Evolutionary conservation across 2,329 filamentous ascomycete species (phyloP).

Genomic region (Tetracladium maxilliforme): DNA sequence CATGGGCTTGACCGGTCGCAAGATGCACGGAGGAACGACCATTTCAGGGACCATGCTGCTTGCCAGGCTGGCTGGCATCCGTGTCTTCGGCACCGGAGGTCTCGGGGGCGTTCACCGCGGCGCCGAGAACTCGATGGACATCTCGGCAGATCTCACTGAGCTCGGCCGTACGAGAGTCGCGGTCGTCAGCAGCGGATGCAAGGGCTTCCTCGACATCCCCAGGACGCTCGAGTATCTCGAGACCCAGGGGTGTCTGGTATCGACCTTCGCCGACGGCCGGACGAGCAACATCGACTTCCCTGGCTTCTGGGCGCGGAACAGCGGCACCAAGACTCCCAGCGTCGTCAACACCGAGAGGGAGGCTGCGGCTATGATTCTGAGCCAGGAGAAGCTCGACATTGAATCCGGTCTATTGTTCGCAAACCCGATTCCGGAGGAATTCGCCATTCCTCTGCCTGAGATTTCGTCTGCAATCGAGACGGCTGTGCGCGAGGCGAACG

Average conservation of each 20-base stretch:
- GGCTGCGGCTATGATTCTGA: conserved; percentile 78
- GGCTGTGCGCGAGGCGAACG: conserved; percentile 36
- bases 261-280: conserved; percentile 78
- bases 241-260: conserved; percentile 64
- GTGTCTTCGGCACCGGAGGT: conserved; percentile 86
- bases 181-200: conserved; percentile 82
- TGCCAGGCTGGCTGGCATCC: conserved; percentile 73
- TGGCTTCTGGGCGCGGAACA: conserved; percentile 84
- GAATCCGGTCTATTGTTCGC: conserved; percentile 70
- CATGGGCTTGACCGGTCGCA: conserved; percentile 50
- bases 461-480: conserved; percentile 41
- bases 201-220: conserved; percentile 88
- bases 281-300: conserved; percentile 67
- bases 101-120: conserved; percentile 89
- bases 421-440: conserved; percentile 55
- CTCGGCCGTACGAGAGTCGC: conserved; percentile 79
- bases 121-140: conserved; percentile 74
- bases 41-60: conserved; percentile 88
- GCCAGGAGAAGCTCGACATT: conserved; percentile 58
- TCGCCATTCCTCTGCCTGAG: conserved; percentile 41
- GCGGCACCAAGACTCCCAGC: conserved; percentile 64
- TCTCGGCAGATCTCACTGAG: conserved; percentile 91
- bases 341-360: conserved; percentile 63
- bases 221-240: conserved; percentile 70
- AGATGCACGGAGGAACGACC: conserved; percentile 79